Evolutionary conservation across 306 rosid genomes (phyloP), one percentile per base, ranked within the genome.

Genomic region (Macrotyloma uniflorum): DNA sequence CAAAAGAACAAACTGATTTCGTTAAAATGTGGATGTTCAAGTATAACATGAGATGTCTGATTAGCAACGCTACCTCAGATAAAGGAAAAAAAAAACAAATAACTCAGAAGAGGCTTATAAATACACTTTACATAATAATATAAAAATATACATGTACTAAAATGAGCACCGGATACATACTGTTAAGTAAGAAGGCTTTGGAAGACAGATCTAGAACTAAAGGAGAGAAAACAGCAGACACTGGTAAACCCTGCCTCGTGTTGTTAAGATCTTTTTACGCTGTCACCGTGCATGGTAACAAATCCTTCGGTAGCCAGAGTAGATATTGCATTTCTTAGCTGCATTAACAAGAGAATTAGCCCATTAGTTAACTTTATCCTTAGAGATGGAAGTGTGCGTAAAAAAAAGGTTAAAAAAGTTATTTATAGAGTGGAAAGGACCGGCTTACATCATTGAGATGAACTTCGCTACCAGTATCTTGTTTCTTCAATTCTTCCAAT

Each of bases 291-390:
- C 84, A 88, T 42, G 35, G 84, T 80, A 42, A 89, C 90, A 79
- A 91, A 89, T 77, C 98, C 98, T 82, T 95, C 98, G 51, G 87
- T 78, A 43, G 96, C 90, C 0, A 95, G 93, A 15, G 89, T 89
- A 26, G 90, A 35, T 18, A 87, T 80, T 24, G 96, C 93, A 72
- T 79, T 92, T 86, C 88, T 92, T 42, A 91, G 83, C 98, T 95
- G 98, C 65, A 78, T 66, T 71, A 66, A 77, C 80, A 73, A 61
- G 71, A 61, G 71, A 40, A 10, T 67, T 67, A 16, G 26, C 26
- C 43, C 72, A 80, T 79, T 58, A 80, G 72, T 46, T 13, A 59
- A 16, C 11, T 59, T n/a, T 58, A 26, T 26, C 20, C 11, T 24
- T 12, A 4, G 47, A 14, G 18, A 64, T 14, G 71, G 76, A 50